Evolutionary conservation across 306 rosid species (phyloP), one percentile per base, ranked within the genome.

Genomic region (Leucaena leucocephala): DNA sequence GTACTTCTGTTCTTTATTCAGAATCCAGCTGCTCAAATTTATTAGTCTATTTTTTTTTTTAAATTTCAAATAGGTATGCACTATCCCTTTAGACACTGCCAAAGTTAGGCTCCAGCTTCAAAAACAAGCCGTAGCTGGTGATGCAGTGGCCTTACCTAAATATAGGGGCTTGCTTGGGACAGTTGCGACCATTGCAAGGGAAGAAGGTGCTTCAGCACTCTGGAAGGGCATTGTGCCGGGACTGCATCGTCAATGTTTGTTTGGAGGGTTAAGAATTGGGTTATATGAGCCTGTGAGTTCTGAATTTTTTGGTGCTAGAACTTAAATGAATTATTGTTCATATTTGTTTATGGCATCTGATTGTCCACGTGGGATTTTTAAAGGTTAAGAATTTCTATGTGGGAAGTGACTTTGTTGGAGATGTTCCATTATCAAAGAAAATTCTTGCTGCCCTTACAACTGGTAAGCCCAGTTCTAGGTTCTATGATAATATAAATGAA

Each of bases 61-160:
- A 82, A 81, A 55, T 8, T 52, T 55, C 19, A 19, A 71, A 76
- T 82, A 94, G 98, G 77, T 82, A 43, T 91, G 93, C 75, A 94
- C 97, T 35, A 89, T 92, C 84, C 98, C 97, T 42, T 79, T 94
- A 89, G 98, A 94, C 91, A 94, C 97, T 45, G 98, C 98, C 57
- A 94, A 94, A 88, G 98, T 94, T 78, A 89, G 98, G 89, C 98
- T 94, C 81, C 97, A 94, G 85, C 92, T 94, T 68, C 98, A 94
- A 73, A 94, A 92, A 78, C 93, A 89, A 77, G 92, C 86, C 67
- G 83, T 81, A 48, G 83, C 82, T 1, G 94, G 94, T 1, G 97
- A 92, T 78, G 80, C 46, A 34, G 74, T 81, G 74, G 58, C 83
- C 80, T 85, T 92, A 74, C 98, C 98, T 62, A 94, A 92, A 76